Percentiles rank a stretch among this genome's conserved stretches.
Conservation (phyloP, 371 early-diverging fungal species). For the Rozella allomycis region DNA sequence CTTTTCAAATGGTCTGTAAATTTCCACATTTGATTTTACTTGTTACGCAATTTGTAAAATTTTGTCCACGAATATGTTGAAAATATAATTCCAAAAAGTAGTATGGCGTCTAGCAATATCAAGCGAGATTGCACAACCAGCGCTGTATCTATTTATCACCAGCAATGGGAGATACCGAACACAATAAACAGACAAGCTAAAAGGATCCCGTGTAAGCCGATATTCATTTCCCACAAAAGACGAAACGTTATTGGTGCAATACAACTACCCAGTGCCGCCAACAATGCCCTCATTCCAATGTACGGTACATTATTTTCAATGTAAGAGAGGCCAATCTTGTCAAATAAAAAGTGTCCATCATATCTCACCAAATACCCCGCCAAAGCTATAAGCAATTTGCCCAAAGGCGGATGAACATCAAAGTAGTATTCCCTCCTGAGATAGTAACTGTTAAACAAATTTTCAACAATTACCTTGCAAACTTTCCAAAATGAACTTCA, state of each 20-base stretch:
- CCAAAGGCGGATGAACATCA: slow-evolving; percentile 99
- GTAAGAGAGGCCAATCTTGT: slow-evolving; percentile 77
- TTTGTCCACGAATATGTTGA: slow-evolving; percentile 60
- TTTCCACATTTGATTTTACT: slow-evolving; percentile 11
- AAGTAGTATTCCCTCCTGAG: slow-evolving; percentile 77
- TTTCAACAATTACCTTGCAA: too few species aligned
- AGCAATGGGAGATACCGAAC: slow-evolving; percentile 33
- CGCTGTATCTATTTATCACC: slow-evolving; percentile 44
- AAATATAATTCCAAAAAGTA: slow-evolving; percentile 61
- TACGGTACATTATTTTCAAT: slow-evolving; percentile 70
- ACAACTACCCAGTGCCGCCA: slow-evolving; percentile 57
- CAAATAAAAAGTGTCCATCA: slow-evolving; percentile 81
- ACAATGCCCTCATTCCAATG: slow-evolving; percentile 49
- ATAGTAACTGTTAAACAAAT: too few species aligned
- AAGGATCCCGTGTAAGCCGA: slow-evolving; percentile 46
- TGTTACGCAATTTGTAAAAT: slow-evolving; percentile 55
- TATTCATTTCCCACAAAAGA: slow-evolving; percentile 66
- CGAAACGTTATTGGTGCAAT: slow-evolving; percentile 53
- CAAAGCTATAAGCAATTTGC: slow-evolving; percentile 80
- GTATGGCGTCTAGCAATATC: slow-evolving; percentile 79
- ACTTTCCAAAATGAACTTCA: slow-evolving; percentile 99
- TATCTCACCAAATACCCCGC: slow-evolving; percentile 66
- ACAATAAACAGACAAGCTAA: slow-evolving; percentile 52
- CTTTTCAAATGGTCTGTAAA: slow-evolving; percentile 1
- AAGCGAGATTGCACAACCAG: slow-evolving; percentile 72